phyloP scores from a whole-genome alignment of 2,329 filamentous ascomycete genomes.

The Cytospora schulzeri region DNA sequence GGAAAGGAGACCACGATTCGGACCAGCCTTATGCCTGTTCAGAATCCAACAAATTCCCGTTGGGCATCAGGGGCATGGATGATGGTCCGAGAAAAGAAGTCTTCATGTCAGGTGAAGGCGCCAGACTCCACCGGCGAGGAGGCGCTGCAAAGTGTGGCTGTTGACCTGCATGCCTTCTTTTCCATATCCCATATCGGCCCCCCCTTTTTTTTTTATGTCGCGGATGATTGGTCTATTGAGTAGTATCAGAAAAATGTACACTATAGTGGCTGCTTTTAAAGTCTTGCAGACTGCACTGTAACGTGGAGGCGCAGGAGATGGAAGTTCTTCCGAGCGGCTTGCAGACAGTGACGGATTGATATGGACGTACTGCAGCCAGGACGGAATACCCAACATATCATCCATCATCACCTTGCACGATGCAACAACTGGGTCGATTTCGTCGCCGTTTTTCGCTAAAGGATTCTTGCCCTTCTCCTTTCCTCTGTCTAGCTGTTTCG shows the following conservation, averaged over 20 bases:
- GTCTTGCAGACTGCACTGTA: conserved; percentile 19
- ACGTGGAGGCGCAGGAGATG: conserved; percentile 16
- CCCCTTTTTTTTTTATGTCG: not conserved
- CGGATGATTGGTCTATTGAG: not conserved
- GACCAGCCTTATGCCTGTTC: conserved; percentile 7
- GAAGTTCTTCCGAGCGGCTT: not conserved
- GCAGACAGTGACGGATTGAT: not conserved
- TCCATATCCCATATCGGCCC: not conserved
- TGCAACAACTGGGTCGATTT: not conserved
- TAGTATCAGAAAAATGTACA: too few species aligned
- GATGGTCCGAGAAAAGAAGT: conserved; percentile 13
- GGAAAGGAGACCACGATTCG: not conserved
- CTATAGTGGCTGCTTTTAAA: not conserved
- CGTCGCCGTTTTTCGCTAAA: not conserved
- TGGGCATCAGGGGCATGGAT: conserved; percentile 2
- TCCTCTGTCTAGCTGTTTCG: not conserved
- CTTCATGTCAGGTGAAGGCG: conserved; percentile 21
- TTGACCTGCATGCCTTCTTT: conserved; percentile 10
- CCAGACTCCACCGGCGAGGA: conserved; percentile 9
- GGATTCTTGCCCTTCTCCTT: not conserved
- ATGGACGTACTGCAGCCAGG: not conserved
- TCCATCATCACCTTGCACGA: not conserved
- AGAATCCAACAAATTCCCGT: not conserved
- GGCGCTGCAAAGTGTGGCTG: conserved; percentile 17
- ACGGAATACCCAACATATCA: too few species aligned